Conservation (phyloP, 2,329 filamentous ascomycete species). For the Arthrinium phaeospermum region DNA sequence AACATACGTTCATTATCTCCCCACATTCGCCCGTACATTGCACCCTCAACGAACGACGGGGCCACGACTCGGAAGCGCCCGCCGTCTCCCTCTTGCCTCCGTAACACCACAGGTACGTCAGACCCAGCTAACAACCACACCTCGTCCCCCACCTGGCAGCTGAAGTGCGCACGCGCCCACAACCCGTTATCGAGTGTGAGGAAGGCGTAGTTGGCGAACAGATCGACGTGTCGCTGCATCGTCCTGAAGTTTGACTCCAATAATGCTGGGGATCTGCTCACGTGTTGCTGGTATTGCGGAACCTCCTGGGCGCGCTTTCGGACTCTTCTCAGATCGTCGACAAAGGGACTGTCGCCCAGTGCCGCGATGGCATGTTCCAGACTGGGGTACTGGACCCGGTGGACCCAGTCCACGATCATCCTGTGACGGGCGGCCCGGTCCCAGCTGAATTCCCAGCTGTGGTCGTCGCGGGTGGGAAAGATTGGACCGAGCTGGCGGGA, state of each 20-base stretch:
- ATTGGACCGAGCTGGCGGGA: neutral
- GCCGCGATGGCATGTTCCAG: neutral
- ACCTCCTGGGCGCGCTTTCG: neutral
- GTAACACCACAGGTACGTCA: neutral
- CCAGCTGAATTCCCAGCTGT: too few relatives aligned
- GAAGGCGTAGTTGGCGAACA: neutral
- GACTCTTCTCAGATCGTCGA: neutral
- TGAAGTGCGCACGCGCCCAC: neutral
- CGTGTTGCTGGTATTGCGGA: neutral
- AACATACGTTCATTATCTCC: neutral
- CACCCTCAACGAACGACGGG: neutral
- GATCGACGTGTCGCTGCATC: slow-evolving; percentile 3
- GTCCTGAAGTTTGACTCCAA: neutral
- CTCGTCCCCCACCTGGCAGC: neutral
- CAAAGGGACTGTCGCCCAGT: neutral
- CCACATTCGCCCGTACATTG: neutral
- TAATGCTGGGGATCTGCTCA: neutral
- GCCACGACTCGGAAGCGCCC: neutral
- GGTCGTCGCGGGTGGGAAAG: too few relatives aligned
- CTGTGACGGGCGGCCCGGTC: neutral
- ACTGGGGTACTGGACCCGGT: neutral
- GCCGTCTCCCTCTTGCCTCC: too few relatives aligned
- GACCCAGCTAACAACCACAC: neutral
- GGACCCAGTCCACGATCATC: neutral
- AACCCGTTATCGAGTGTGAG: neutral